A percentile compares a stretch with the other conserved stretches of the same genome.
Conservation (phyloP, 2,329 filamentous ascomycete genomes). For the Raffaelea albimanens region DNA sequence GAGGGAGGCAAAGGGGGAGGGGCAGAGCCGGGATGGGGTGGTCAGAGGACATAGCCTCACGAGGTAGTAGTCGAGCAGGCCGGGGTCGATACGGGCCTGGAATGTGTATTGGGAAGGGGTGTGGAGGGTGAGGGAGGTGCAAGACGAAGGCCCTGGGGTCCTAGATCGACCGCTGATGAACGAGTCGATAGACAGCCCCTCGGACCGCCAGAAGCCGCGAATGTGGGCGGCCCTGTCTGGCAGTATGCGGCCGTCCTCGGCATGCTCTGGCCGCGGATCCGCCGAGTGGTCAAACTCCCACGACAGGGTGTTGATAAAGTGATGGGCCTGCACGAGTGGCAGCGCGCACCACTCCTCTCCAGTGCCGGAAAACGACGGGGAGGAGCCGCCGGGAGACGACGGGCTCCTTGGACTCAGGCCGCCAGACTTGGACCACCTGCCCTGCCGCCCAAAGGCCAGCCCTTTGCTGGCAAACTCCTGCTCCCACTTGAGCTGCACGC, state of each 20-base stretch:
- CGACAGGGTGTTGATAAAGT: conserved; percentile 2
- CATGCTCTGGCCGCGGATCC: not conserved
- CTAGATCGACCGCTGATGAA: no score
- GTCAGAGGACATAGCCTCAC: conserved; percentile 1
- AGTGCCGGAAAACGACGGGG: not conserved
- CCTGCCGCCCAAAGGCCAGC: conserved; percentile 2
- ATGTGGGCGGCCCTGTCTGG: not conserved
- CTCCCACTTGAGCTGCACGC: conserved; percentile 4
- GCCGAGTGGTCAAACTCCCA: not conserved
- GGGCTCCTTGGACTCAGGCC: not conserved
- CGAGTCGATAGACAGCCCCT: no score
- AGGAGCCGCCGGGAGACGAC: no score
- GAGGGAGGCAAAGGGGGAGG: conserved; percentile 2
- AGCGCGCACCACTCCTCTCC: not conserved
- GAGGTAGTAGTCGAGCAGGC: conserved; percentile 2
- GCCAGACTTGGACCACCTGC: not conserved
- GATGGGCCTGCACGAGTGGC: not conserved
- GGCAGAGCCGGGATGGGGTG: not conserved
- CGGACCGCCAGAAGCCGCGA: no score
- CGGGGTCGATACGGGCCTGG: not conserved
- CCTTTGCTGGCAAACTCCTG: conserved; percentile 2
- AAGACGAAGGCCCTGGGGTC: not conserved
- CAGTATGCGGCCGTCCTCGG: not conserved
- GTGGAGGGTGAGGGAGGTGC: not conserved
- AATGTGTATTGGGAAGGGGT: not conserved